Evolutionary conservation across 202 grass and related monocot genomes (phyloP).

Genomic region (Schoenoplectus tabernaemontani): DNA sequence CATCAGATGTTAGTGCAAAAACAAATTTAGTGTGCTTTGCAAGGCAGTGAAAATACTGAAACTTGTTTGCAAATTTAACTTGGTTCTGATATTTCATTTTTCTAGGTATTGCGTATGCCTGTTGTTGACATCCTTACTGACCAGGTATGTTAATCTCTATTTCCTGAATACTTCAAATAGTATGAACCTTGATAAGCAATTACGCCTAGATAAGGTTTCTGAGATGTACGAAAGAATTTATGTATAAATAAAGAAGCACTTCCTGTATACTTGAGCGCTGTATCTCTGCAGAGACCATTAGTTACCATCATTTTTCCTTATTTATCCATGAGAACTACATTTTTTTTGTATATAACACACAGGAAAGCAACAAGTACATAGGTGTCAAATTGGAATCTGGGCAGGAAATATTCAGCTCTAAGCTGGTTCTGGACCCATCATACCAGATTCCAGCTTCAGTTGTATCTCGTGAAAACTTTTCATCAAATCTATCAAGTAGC

Average conservation of each 20-base stretch:
- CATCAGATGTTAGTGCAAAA: neutral
- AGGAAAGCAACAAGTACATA: constrained; percentile 56
- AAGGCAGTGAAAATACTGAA: neutral
- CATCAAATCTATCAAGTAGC: constrained; percentile 22
- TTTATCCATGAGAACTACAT: neutral
- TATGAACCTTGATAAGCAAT: neutral
- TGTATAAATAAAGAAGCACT: neutral
- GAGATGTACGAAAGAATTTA: no score
- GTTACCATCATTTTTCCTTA: neutral
- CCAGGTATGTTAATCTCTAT: constrained; percentile 39
- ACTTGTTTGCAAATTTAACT: neutral
- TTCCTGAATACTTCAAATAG: neutral
- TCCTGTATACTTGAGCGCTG: neutral
- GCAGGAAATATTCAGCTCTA: constrained; percentile 75
- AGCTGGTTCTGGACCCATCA: constrained; percentile 65
- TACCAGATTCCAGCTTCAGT: constrained; percentile 53
- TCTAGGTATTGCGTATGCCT: constrained; percentile 81
- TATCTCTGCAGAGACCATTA: neutral
- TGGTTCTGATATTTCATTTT: neutral
- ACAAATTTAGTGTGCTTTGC: neutral
- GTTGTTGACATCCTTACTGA: constrained; percentile 55
- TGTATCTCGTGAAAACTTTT: constrained; percentile 25
- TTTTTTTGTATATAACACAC: constrained; percentile 22
- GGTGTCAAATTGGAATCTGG: constrained; percentile 80
- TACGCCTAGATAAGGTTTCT: neutral